Evolutionary conservation across 106 monocot species (phyloP), one percentile per base, ranked within the genome.

Genomic region (Dendrobium officinale): DNA sequence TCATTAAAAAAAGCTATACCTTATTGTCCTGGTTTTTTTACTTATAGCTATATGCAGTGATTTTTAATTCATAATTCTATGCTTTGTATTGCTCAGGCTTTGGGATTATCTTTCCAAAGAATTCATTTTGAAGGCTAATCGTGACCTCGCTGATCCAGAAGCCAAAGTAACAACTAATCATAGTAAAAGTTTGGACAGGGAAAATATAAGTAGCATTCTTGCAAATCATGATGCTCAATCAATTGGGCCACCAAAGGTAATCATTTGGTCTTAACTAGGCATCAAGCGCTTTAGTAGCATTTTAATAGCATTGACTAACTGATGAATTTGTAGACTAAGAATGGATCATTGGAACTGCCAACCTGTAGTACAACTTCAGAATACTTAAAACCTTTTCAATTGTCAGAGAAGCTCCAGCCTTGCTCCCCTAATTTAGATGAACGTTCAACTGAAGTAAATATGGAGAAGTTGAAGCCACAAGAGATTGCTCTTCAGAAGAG

Each of bases 61-160:
- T 75, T 61, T 59, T 66, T n/a, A 74, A 44, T 15, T 72, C 5
- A 70, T 74, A 7, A 9, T 15, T 72, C 11, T 74, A 43, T 7
- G 20, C 6, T 43, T 43, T 44, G 2, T 74, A 0, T 43, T 55
- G 8, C 76, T 15, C 77, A 96, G 93, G 96, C 85, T 96, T 11
- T 96, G 96, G 93, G 27, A 90, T 88, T 82, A 86, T 84, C 88
- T 96, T 18, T 88, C 83, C 37, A 79, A 85, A 81, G 79, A 86
- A 75, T 55, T 31, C 42, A 73, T 78, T 42, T 51, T 80, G 55
- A 77, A 77, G 49, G n/a, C 26, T 43, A 68, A 33, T 75, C 17
- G 54, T 29, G 78, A 73, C 37, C 19, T 58, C 72, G 83, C 74
- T 47, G 40, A 74, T 73, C 33, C 33, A 64, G 75, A 81, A 83